Conservation (phyloP, 1,284 basidiomycete species). For the Cutaneotrichosporon cavernicola region DNA sequence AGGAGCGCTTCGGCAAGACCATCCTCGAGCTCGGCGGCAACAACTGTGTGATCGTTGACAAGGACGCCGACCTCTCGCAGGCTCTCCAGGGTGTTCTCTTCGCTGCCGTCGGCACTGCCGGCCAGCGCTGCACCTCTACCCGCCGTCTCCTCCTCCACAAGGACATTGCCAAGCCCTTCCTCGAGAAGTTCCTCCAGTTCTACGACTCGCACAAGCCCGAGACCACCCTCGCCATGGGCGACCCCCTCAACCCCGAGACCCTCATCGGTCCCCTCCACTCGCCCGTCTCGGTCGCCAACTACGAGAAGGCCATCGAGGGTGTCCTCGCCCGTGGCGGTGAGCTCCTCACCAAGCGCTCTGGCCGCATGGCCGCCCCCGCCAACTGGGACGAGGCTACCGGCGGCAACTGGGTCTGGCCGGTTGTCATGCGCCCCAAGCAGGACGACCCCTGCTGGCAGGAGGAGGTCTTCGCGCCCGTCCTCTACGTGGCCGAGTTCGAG, state of each 20-base stretch:
- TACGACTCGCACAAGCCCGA: conserved; percentile 61
- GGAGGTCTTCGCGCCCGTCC: conserved; percentile 56
- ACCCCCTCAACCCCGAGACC: conserved; percentile 71
- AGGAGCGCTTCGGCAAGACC: conserved; percentile 57
- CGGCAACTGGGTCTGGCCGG: conserved; percentile 86
- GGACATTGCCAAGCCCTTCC: conserved; percentile 70
- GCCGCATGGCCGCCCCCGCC: conserved; percentile 41
- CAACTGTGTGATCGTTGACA: conserved; percentile 84
- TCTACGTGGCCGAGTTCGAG: conserved; percentile 85
- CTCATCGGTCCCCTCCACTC: conserved; percentile 87
- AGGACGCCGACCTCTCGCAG: conserved; percentile 84
- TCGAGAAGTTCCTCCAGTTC: conserved; percentile 64
- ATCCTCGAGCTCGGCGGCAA: conserved; percentile 93
- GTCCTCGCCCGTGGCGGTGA: conserved; percentile 69
- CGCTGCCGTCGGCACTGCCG: conserved; percentile 89
- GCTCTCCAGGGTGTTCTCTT: conserved; percentile 82
- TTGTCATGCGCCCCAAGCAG: conserved; percentile 61
- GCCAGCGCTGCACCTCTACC: conserved; percentile 92
- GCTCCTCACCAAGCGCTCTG: conserved; percentile 55
- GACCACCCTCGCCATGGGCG: conserved; percentile 65
- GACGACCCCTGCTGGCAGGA: conserved; percentile 48
- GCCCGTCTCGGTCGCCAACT: conserved; percentile 64
- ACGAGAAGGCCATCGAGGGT: conserved; percentile 64
- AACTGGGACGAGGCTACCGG: conserved; percentile 55
- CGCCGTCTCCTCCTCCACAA: conserved; percentile 84